Evolutionary conservation across 257 asterid genomes (phyloP), one percentile per base, ranked within the genome.

Genomic region (Fraxinus cuspidata): DNA sequence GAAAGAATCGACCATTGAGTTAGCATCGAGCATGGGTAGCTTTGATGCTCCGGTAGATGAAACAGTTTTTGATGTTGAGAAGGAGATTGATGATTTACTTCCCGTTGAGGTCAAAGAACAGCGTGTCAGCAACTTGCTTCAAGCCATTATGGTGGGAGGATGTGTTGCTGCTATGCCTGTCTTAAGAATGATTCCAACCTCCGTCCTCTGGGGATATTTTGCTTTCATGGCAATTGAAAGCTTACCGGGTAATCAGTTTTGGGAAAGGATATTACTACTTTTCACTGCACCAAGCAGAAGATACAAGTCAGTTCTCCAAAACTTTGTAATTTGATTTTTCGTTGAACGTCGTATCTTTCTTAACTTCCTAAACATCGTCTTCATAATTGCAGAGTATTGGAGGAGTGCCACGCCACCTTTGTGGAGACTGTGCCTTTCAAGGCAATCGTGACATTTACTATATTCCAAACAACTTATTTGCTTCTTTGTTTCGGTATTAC

Each of bases 141-240:
- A 93, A 56, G 79, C 98, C 32, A 27, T 83, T 18, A 82, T 91
- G 96, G 98, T 93, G 18, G 97, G 91, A 73, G 95, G 89, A 34
- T 91, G 97, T 66, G 94, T 93, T 51, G 97, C 91, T 70, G 95
- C 98, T 9, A 84, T 93, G 97, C 98, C 98, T 0, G 88, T 89
- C 0, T 85, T 93, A 81, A 86, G 96, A 83, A 93, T 88, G 97
- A 93, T 93, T 31, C 98, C 98, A 13, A 93, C 97, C 67, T 93
- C 98, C 2, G 96, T 93, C 10, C 93, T 93, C 2, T 93, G 98
- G 98, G 98, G 98, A 3, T 93, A 93, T 80, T 93, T 93, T 51
- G 96, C 98, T 38, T 93, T 87, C 81, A 93, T 93, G 98, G 98
- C 98, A 75, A 91, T 93, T 31, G 98, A 93, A 69, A 93, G 98